Conservation (phyloP, 2,329 filamentous ascomycete species). For the Trichoderma sp. region DNA sequence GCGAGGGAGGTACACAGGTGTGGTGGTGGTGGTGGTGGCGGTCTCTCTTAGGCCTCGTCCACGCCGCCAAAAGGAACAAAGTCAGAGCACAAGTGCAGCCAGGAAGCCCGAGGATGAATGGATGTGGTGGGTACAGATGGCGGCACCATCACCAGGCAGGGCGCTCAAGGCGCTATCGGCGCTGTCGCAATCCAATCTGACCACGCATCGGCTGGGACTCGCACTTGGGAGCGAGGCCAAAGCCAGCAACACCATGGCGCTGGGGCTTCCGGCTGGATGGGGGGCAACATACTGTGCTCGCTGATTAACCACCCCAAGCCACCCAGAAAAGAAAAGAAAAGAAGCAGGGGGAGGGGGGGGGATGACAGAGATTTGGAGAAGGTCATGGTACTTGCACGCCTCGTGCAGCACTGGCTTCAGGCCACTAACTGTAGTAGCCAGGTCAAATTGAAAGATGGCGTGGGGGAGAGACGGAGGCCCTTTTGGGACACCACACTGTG, state of each 20-base stretch:
- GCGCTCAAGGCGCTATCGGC: slow-evolving; percentile 22
- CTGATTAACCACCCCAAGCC: slow-evolving; percentile 21
- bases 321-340: neutral
- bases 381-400: slow-evolving; percentile 17
- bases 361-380: neutral
- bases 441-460: neutral
- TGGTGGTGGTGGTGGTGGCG: neutral
- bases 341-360: slow-evolving; percentile 6
- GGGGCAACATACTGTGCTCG: slow-evolving; percentile 14
- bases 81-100: neutral
- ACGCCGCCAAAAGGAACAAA: neutral
- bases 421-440: neutral
- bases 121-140: slow-evolving; percentile 18
- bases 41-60: neutral
- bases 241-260: slow-evolving; percentile 17
- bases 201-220: slow-evolving; percentile 17
- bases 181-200: slow-evolving; percentile 23
- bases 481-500: slow-evolving; percentile 25
- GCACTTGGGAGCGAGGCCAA: neutral
- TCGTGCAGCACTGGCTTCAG: slow-evolving; percentile 7
- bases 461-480: slow-evolving; percentile 21
- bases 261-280: slow-evolving; percentile 15
- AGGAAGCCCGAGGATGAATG: neutral
- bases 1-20: neutral
- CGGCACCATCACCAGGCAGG: slow-evolving; percentile 8